Evolutionary conservation across 441 rosid genomes (phyloP).

Genomic region (Euphorbia celastroides): DNA sequence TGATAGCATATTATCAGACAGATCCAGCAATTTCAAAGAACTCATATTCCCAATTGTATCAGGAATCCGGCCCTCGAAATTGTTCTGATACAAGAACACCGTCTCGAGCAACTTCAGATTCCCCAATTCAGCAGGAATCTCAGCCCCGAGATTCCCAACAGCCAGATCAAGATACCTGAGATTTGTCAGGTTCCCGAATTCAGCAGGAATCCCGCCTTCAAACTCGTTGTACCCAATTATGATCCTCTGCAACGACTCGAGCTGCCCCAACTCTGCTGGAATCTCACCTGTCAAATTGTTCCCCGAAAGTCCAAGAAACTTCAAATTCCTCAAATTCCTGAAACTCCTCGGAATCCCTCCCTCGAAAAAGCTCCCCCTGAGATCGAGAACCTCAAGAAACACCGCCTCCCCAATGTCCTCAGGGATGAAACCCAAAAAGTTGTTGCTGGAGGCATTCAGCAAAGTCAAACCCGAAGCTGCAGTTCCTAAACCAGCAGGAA

Average conservation of each 20-base stretch:
- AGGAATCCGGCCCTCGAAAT: slow-evolving; percentile 64
- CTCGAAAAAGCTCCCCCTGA: slow-evolving; percentile 78
- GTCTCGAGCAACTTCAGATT: slow-evolving; percentile 52
- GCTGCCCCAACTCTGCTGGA: slow-evolving; percentile 72
- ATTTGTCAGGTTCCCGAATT: slow-evolving; percentile 64
- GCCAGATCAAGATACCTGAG: slow-evolving; percentile 82
- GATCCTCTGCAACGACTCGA: slow-evolving; percentile 58
- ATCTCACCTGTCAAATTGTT: slow-evolving; percentile 75
- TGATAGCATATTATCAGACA: slow-evolving; percentile 63
- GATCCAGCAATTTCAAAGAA: slow-evolving; percentile 61
- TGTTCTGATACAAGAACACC: slow-evolving; percentile 61
- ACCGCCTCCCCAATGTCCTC: slow-evolving; percentile 68
- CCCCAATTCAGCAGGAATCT: slow-evolving; percentile 70
- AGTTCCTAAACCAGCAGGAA: slow-evolving; percentile 57
- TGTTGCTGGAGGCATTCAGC: slow-evolving; percentile 85
- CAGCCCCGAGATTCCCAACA: slow-evolving; percentile 59
- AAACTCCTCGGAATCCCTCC: slow-evolving; percentile 66
- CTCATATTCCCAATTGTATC: slow-evolving; percentile 52
- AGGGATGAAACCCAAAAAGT: slow-evolving; percentile 58
- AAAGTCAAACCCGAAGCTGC: slow-evolving; percentile 45
- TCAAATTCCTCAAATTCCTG: slow-evolving; percentile 60
- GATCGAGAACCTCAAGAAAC: slow-evolving; percentile 63
- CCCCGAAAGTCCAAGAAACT: slow-evolving; percentile 87
- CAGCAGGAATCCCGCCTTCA: slow-evolving; percentile 64
- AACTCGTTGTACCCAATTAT: slow-evolving; percentile 84